These are phyloP conservation scores for Linum lewisii DNA, from an alignment of 345 rosid genomes.

Conservation along the genomic window DNA sequence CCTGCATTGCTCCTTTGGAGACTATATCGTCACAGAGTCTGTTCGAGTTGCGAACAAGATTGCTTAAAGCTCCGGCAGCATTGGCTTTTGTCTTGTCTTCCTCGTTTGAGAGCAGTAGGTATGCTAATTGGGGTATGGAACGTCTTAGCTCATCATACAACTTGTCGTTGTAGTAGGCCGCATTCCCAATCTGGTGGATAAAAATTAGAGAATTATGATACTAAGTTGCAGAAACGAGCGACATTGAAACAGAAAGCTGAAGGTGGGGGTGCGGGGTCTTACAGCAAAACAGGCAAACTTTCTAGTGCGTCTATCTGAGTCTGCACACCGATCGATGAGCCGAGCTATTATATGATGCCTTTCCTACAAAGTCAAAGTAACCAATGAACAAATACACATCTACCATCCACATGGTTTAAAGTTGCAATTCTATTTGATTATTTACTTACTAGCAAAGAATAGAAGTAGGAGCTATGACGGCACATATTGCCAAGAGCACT, in stretches of 20 bases:
- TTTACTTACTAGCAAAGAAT: conserved; percentile 54
- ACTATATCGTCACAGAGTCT: conserved; percentile 84
- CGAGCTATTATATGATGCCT: conserved; percentile 51
- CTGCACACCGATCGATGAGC: conserved; percentile 89
- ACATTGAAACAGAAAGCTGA: neutral
- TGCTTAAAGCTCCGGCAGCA: conserved; percentile 95
- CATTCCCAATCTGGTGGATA: conserved; percentile 68
- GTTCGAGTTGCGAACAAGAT: conserved; percentile 92
- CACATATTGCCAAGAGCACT: conserved; percentile 97
- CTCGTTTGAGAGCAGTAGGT: conserved; percentile 58
- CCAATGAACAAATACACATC: conserved; percentile 11
- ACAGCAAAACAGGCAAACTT: conserved; percentile 98
- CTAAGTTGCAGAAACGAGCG: neutral
- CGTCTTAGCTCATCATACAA: conserved; percentile 77
- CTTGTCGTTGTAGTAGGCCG: conserved; percentile 80
- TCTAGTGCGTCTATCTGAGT: conserved; percentile 81
- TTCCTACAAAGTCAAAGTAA: conserved; percentile 37
- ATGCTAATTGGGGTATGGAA: conserved; percentile 75
- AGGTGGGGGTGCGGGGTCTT: no score
- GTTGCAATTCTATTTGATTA: neutral
- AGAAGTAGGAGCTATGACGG: conserved; percentile 81
- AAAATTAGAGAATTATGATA: neutral
- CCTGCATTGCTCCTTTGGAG: conserved; percentile 93
- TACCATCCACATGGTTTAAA: conserved; percentile 7
- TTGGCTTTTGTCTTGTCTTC: conserved; percentile 98